A percentile compares a stretch with the other conserved stretches of the same genome.
These are phyloP conservation scores for Hypoxylon lenormandii DNA, from an alignment of 495 filamentous ascomycete genomes.

Conservation along the genomic window DNA sequence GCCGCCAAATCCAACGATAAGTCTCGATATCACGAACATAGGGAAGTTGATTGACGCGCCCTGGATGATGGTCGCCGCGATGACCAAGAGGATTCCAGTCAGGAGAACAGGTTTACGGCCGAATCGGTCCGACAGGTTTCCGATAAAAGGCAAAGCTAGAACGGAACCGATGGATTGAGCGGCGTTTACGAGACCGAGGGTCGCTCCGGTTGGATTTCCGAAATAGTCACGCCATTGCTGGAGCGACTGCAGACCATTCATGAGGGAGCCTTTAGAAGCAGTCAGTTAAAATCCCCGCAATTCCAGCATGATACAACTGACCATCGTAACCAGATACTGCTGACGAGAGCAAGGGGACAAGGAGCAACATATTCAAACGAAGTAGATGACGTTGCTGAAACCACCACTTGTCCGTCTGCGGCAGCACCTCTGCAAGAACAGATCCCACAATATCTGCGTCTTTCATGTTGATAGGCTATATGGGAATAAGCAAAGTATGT, in stretches of 20 bases:
- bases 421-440: conserved; percentile 48
- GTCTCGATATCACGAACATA: conserved; percentile 72
- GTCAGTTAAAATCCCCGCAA: not conserved
- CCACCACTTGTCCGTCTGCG: conserved; percentile 52
- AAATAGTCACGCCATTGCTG: conserved; percentile 61
- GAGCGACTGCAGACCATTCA: conserved; percentile 66
- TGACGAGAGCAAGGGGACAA: conserved; percentile 57
- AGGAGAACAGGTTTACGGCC: conserved; percentile 65
- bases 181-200: conserved; percentile 65
- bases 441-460: conserved; percentile 26
- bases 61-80: conserved; percentile 65
- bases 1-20: conserved; percentile 72
- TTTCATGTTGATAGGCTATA: conserved; percentile 3
- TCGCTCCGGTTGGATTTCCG: conserved; percentile 51
- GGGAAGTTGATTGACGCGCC: conserved; percentile 56
- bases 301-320: not conserved
- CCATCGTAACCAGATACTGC: conserved; percentile 57
- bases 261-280: conserved; percentile 50
- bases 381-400: conserved; percentile 52
- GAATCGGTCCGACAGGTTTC: conserved; percentile 54
- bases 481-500: no score
- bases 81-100: conserved; percentile 62
- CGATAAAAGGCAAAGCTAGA: conserved; percentile 62
- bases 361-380: conserved; percentile 56
- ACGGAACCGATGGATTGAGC: conserved; percentile 68